A percentile compares a stretch with the other conserved stretches of the same genome.
These are phyloP conservation scores for Stemphylium beticola DNA, from an alignment of 2,329 filamentous ascomycete genomes.

Conservation along the genomic window DNA sequence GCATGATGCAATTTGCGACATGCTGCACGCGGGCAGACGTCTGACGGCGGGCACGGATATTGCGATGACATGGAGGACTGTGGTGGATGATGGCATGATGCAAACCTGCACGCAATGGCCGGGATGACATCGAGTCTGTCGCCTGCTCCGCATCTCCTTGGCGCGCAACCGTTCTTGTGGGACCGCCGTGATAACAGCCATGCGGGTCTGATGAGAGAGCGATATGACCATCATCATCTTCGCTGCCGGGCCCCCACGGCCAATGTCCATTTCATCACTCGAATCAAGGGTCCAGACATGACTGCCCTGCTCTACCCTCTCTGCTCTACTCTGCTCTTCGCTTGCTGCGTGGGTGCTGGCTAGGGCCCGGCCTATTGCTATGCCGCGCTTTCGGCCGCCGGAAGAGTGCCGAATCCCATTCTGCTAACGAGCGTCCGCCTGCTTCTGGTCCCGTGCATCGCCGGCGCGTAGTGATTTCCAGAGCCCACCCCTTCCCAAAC, in stretches of 20 bases:
- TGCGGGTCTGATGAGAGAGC: constrained; percentile 37
- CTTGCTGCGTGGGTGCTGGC: too few relatives aligned
- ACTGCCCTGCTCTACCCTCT: too few relatives aligned
- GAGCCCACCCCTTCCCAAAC: background rate
- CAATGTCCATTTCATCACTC: background rate
- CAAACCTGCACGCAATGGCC: constrained; percentile 25
- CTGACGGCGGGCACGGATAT: constrained; percentile 27
- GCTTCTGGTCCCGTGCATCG: background rate
- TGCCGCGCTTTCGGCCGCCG: constrained; percentile 3
- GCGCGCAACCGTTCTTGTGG: constrained; percentile 36
- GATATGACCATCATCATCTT: constrained; percentile 41
- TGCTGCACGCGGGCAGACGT: constrained; percentile 28
- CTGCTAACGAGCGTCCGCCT: background rate
- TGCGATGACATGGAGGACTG: constrained; percentile 36
- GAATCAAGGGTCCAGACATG: too few relatives aligned
- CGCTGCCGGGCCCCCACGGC: constrained; percentile 23
- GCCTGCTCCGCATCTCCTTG: constrained; percentile 36
- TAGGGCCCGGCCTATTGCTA: background rate
- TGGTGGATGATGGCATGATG: constrained; percentile 29
- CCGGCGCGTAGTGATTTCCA: background rate
- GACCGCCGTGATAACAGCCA: constrained; percentile 41
- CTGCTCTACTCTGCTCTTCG: background rate
- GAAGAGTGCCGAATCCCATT: constrained; percentile 3
- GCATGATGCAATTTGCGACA: constrained; percentile 28
- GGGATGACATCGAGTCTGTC: constrained; percentile 17